phyloP scores from a whole-genome alignment of 768 basidiomycete species.

The Botryobasidium botryosum region DNA sequence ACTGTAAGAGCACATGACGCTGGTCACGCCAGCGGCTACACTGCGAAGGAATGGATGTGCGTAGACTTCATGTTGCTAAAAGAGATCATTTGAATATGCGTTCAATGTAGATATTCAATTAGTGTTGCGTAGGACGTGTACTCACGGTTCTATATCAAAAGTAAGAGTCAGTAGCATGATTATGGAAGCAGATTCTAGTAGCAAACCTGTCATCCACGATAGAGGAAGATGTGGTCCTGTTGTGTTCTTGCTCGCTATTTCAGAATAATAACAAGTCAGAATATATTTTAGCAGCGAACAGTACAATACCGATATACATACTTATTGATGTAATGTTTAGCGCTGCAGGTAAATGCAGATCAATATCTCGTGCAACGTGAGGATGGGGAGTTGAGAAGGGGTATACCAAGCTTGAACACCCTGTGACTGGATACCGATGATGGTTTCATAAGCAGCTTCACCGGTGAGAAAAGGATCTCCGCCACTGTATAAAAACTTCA shows the following conservation, averaged over 20 bases:
- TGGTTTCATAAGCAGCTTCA: conserved; percentile 57
- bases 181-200: background rate
- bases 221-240: conserved; percentile 26
- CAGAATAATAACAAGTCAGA: background rate
- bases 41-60: conserved; percentile 14
- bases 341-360: conserved; percentile 16
- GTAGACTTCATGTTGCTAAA: conserved; percentile 15
- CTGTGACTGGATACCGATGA: conserved; percentile 56
- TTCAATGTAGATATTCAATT: no score
- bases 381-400: background rate
- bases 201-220: conserved; percentile 62
- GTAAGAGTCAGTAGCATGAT: background rate
- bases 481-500: background rate
- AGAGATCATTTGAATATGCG: conserved; percentile 1
- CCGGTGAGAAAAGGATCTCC: conserved; percentile 71
- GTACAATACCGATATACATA: conserved; percentile 23
- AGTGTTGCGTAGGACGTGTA: background rate
- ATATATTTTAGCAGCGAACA: background rate
- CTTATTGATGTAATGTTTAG: conserved; percentile 58
- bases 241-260: conserved; percentile 28
- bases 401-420: conserved; percentile 68
- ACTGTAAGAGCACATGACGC: conserved; percentile 68
- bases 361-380: background rate
- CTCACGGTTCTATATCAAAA: background rate
- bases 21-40: conserved; percentile 58